Base-by-base conservation (phyloP, 2,329 filamentous ascomycete species). In the Fusarium sp. region DNA sequence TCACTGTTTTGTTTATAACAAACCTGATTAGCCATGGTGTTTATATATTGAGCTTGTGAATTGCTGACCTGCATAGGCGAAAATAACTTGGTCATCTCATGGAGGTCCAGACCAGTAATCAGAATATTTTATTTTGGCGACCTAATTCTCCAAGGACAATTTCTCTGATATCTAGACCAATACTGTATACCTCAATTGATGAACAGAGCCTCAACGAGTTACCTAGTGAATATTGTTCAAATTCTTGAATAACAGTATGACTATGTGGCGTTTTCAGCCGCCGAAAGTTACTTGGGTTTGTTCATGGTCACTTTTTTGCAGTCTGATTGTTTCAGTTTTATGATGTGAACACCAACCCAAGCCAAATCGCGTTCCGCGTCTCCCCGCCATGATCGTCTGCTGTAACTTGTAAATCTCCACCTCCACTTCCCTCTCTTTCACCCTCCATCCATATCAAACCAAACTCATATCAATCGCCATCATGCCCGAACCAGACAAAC, bases 401-500 rank as follows among this genome's bases (percentile, higher is more conserved):
- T 38, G 34, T 38, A 38, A 38, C 34, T n/a, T 43, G 22, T 43
- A 41, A 46, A 49, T 46, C 55, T 62, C 52, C 58, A 66, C 62
- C 55, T 75, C 58, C 69, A 74, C 67, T 60, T 64, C 54, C 57
- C 60, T 64, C 20, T 61, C 48, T 24, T 53, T 57, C 58, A 55
- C 41, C 43, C 47, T 57, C 18, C 57, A 45, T 57, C 18, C 57
- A 45, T 64, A 64, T 41, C 25, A 58, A 64, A 63, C 34, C 30
- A 45, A 64, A 48, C 29, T 34, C 40, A 34, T 45, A 57, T 41
- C 46, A 47, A 59, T 32, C 5, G 13, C 41, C 81, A 70, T 78
- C 79, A 78, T 81, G 78, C 87, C 90, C 70, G 83, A 85, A 57
- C 82, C 77, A 58, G 87, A 89, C 65, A 94, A 93, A 80, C 91